phyloP scores from a whole-genome alignment of 1,284 basidiomycete genomes.

The Cystobasidium pallidum region DNA sequence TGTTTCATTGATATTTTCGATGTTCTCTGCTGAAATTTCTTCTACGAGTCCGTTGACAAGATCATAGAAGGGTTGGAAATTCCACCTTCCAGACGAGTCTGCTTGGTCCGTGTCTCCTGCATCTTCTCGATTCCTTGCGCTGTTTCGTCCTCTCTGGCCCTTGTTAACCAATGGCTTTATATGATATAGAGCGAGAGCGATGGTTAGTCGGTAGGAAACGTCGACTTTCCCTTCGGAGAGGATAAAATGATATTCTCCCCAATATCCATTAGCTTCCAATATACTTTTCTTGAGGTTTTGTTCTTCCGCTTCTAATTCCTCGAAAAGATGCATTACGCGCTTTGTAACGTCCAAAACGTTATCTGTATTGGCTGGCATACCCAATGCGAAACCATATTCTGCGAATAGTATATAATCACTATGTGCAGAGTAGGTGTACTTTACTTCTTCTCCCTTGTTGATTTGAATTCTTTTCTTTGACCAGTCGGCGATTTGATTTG shows the following conservation, averaged over 20 bases:
- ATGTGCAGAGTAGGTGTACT: conserved; percentile 51
- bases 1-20: conserved; percentile 1
- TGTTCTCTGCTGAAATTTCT: conserved; percentile 46
- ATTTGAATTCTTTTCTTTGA: conserved; percentile 35
- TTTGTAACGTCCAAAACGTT: conserved; percentile 49
- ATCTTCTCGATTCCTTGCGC: too few relatives aligned
- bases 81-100: too few relatives aligned
- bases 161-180: conserved; percentile 29
- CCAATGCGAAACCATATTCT: conserved; percentile 53
- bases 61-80: conserved; percentile 46
- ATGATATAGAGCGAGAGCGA: conserved; percentile 48
- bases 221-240: conserved; percentile 35
- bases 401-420: conserved; percentile 50
- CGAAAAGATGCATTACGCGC: conserved; percentile 48
- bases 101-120: too few relatives aligned
- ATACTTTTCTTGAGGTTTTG: conserved; percentile 46
- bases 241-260: conserved; percentile 18
- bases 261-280: conserved; percentile 34
- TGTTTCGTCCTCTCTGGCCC: too few relatives aligned
- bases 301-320: conserved; percentile 37
- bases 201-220: conserved; percentile 47
- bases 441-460: conserved; percentile 48
- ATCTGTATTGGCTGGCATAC: conserved; percentile 47
- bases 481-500: neutral
- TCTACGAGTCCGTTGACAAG: conserved; percentile 46